Percentiles rank a stretch among this genome's conserved stretches.
Conservation (phyloP, 2,329 filamentous ascomycete species). For the Aspergillus clavatus region DNA sequence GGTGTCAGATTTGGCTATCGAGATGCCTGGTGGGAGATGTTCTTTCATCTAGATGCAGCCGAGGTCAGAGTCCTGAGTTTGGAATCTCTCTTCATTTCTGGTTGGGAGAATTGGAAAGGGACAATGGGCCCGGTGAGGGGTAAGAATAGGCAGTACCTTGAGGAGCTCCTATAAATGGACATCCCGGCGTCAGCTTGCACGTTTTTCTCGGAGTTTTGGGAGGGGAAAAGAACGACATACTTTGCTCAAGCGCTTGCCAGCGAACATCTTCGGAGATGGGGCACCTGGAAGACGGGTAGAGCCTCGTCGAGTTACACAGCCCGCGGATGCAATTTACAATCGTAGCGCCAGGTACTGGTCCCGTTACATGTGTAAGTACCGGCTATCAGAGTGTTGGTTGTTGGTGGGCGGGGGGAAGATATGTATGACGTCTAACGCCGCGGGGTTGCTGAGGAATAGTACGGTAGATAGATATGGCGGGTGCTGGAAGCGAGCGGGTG, state of each 20-base stretch:
- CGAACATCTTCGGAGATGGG: conserved; percentile 41
- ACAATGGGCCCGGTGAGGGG: background rate
- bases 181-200: conserved; percentile 20
- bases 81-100: background rate
- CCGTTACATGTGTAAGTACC: background rate
- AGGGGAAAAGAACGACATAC: conserved; percentile 27
- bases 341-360: background rate
- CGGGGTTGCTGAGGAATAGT: conserved; percentile 4
- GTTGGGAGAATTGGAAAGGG: background rate
- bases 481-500: background rate
- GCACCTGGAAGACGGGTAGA: background rate
- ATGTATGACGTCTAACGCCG: conserved; percentile 21
- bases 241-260: conserved; percentile 45
- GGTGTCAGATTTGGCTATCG: conserved; percentile 73
- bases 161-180: conserved; percentile 45
- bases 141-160: conserved; percentile 45
- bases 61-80: background rate
- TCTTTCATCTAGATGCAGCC: conserved; percentile 47
- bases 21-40: conserved; percentile 63
- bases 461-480: background rate
- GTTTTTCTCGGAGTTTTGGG: background rate
- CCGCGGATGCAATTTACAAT: background rate
- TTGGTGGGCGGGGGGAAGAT: conserved; percentile 4
- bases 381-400: background rate
- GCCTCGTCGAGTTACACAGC: background rate